Conservation (phyloP, 2,329 filamentous ascomycete genomes). For the Cladosporium oxysporum region DNA sequence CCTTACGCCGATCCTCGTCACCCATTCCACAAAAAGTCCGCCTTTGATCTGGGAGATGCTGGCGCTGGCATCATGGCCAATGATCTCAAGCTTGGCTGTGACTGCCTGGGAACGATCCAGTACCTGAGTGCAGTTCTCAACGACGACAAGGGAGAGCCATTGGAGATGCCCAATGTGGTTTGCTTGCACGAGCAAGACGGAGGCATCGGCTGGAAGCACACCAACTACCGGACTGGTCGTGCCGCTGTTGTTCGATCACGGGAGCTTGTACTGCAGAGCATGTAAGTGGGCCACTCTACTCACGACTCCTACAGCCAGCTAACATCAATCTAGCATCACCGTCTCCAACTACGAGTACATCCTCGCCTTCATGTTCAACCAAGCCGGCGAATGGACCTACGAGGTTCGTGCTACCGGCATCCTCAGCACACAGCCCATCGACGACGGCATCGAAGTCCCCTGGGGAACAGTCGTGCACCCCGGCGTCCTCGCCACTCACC, state of each 20-base stretch:
- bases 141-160: constrained; percentile 60
- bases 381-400: constrained; percentile 66
- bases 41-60: constrained; percentile 69
- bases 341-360: constrained; percentile 75
- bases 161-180: constrained; percentile 65
- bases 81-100: constrained; percentile 68
- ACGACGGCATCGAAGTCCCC: constrained; percentile 63
- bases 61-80: constrained; percentile 68
- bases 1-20: constrained; percentile 64
- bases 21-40: constrained; percentile 69
- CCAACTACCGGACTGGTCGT: constrained; percentile 66
- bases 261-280: constrained; percentile 68
- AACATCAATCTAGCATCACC: constrained; percentile 31
- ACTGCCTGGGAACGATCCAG: constrained; percentile 70
- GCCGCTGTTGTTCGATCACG: constrained; percentile 65
- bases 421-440: constrained; percentile 66
- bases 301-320: background rate
- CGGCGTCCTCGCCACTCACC: constrained; percentile 67
- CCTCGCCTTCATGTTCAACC: constrained; percentile 70
- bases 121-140: constrained; percentile 63
- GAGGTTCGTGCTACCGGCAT: constrained; percentile 71
- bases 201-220: constrained; percentile 71
- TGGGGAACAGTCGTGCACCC: constrained; percentile 71
- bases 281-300: constrained; percentile 34
- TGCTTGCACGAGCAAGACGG: constrained; percentile 72